Conservation (phyloP, 108 stramenopile species). For the Aurantiochytrium sp. region DNA sequence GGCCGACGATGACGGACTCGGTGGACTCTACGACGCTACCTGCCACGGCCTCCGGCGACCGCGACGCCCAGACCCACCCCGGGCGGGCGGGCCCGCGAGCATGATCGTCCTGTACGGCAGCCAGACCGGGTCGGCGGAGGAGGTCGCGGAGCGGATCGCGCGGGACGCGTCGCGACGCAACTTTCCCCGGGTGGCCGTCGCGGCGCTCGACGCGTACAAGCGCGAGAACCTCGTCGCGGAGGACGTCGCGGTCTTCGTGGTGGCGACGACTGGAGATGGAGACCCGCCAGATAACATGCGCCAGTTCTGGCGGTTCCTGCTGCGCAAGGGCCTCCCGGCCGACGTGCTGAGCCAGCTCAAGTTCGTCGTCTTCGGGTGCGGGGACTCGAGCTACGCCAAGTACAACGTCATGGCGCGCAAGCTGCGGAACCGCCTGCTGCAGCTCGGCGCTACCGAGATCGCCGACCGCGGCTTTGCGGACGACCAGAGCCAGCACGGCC, state of each 20-base stretch:
- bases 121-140: slow-evolving; percentile 24
- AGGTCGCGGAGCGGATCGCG: slow-evolving; percentile 33
- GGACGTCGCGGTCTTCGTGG: slow-evolving; percentile 33
- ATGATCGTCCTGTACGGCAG: slow-evolving; percentile 3
- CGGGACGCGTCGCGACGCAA: neutral
- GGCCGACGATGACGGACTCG: too few species aligned
- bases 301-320: slow-evolving; percentile 31
- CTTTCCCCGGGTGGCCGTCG: neutral
- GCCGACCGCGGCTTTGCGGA: slow-evolving; percentile 23
- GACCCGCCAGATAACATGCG: slow-evolving; percentile 36
- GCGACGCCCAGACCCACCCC: too few species aligned
- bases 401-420: slow-evolving; percentile 35
- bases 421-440: neutral
- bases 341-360: neutral
- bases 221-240: neutral
- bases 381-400: slow-evolving; percentile 30
- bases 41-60: too few species aligned
- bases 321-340: slow-evolving; percentile 5
- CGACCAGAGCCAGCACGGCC: slow-evolving; percentile 30
- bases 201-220: neutral
- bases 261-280: slow-evolving; percentile 39
- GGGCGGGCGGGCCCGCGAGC: too few species aligned
- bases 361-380: slow-evolving; percentile 35
- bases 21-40: too few species aligned
- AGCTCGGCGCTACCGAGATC: slow-evolving; percentile 31